These are phyloP conservation scores for Suillus paluster DNA, from an alignment of 768 basidiomycete genomes.

Conservation along the genomic window DNA sequence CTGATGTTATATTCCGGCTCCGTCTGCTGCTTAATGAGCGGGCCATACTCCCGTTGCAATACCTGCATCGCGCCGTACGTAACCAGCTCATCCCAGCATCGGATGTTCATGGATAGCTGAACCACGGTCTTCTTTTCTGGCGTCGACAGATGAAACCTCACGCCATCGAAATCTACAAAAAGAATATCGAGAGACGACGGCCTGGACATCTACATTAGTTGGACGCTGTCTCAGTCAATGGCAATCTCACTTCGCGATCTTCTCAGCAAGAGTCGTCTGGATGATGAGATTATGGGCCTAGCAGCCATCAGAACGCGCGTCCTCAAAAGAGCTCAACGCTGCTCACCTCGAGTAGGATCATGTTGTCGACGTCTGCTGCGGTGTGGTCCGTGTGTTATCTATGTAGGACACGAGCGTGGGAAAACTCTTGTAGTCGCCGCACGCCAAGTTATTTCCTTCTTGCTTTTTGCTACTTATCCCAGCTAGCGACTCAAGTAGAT, in stretches of 20 bases:
- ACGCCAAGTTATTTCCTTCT: conserved; percentile 19
- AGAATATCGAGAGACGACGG: conserved; percentile 91
- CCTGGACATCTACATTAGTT: conserved; percentile 48
- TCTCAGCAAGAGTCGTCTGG: conserved; percentile 85
- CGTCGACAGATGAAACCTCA: conserved; percentile 91
- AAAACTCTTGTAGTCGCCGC: conserved; percentile 16
- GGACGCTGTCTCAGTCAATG: conserved; percentile 10
- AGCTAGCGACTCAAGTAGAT: conserved; percentile 11
- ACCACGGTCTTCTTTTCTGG: conserved; percentile 82
- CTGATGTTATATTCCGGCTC: conserved; percentile 92
- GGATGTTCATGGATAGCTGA: conserved; percentile 93
- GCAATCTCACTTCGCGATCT: conserved; percentile 74
- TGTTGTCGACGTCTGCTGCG: conserved; percentile 30
- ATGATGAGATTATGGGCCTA: conserved; percentile 94
- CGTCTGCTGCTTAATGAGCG: conserved; percentile 62
- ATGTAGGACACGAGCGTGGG: conserved; percentile 28
- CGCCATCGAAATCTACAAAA: conserved; percentile 98
- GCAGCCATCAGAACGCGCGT: conserved; percentile 9
- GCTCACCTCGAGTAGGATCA: conserved; percentile 86
- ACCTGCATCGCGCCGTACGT: conserved; percentile 84
- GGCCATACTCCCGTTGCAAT: conserved; percentile 82
- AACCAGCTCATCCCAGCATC: conserved; percentile 95
- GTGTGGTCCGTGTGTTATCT: conserved; percentile 7
- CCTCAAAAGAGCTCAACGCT: background rate
- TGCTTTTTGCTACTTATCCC: conserved; percentile 26